Evolutionary conservation across 208 protist genomes (phyloP), one percentile per base, ranked within the genome.

Genomic region (Leishmania major): DNA sequence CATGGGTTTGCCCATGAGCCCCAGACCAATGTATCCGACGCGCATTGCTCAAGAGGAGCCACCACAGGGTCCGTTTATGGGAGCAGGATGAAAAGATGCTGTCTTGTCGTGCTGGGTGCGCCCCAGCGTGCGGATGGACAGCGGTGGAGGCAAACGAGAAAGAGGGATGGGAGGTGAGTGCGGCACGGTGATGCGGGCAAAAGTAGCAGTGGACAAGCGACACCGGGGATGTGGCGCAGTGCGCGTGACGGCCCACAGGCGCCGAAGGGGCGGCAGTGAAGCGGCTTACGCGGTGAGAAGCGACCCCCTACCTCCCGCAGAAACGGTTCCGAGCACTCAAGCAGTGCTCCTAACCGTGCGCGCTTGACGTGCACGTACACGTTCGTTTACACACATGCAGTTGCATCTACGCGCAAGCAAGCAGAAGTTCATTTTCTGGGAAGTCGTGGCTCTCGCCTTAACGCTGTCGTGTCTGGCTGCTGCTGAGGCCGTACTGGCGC

Each of bases 1-100:
- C 94, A 99, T 99, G 77, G 92, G 93, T 74, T 92, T 94, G 31
- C 97, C 97, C 97, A 99, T 99, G 45, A 98, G 90, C 25, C 97
- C 97, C 31, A 98, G 89, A 22, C 97, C 97, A 83, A 99, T 96
- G 81, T 97, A 99, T 31, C 97, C 97, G 78, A 98, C 89, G 55
- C 81, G 88, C 75, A 98, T 86, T 74, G 37, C 45, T 73, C 43
- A 57, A 28, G 13, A 37, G 70, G 4, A 51, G 25, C 2, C 25
- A 22, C 51, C 28, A 11, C 28, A 0, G 47, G 31, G 25, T 74
- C 25, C 31, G 35, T 51, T 59, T 7, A 37, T 35, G 47, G 13
- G 17, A 57, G 43, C 37, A 84, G 64, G 57, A 67, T 60, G 57
- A 35, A 75, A 81, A 69, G 51, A 80, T 45, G 60, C 64, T 74